These are phyloP conservation scores for Excoecaria agallocha DNA, from an alignment of 345 rosid genomes.

Conservation along the genomic window DNA sequence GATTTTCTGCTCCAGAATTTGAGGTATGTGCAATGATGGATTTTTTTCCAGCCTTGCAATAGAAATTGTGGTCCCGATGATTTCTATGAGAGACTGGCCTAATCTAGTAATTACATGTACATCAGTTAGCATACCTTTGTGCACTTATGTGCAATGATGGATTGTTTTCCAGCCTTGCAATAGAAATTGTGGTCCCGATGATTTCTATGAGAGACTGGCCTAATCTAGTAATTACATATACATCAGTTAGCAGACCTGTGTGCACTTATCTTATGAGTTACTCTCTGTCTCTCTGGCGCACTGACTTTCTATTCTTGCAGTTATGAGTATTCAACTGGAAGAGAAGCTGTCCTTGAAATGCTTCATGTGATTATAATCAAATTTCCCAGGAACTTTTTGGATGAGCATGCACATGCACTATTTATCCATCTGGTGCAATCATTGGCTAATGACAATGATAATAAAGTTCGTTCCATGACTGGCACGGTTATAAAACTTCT, in stretches of 20 bases:
- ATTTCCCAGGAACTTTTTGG: constrained; percentile 53
- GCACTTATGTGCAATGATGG: constrained; percentile 25
- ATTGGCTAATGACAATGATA: constrained; percentile 63
- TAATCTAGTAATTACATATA: background rate
- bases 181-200: background rate
- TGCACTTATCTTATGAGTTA: background rate
- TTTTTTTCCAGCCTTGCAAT: background rate
- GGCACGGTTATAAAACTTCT: constrained; percentile 59
- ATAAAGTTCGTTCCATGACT: constrained; percentile 52
- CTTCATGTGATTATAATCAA: constrained; percentile 63
- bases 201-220: background rate
- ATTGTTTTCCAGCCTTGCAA: background rate
- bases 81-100: background rate
- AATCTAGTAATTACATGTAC: background rate
- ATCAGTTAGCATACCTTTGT: background rate
- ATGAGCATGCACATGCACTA: constrained; percentile 51
- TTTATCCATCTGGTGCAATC: constrained; percentile 55
- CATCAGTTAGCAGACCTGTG: background rate
- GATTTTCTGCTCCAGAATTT: constrained; percentile 60
- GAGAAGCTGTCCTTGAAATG: constrained; percentile 89
- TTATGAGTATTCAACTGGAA: constrained; percentile 79
- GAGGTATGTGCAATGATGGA: constrained; percentile 41
- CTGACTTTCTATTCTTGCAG: constrained; percentile 39
- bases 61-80: background rate
- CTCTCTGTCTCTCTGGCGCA: background rate